phyloP scores from a whole-genome alignment of 2,329 filamentous ascomycete genomes.

The Clarireedia paspali region DNA sequence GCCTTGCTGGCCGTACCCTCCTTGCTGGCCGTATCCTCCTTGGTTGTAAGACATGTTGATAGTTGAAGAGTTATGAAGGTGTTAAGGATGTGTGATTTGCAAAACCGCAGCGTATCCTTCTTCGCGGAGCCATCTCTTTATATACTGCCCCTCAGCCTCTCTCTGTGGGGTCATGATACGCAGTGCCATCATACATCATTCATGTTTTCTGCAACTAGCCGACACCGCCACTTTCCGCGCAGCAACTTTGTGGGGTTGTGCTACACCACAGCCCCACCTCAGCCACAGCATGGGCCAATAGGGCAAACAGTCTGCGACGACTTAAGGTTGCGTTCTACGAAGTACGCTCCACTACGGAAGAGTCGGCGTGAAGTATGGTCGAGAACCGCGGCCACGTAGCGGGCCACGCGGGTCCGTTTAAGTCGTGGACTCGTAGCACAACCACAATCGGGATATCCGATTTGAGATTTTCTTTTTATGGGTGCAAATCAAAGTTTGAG shows the following conservation, averaged over 20 bases:
- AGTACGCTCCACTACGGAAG: too few relatives aligned
- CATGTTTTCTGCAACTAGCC: neutral
- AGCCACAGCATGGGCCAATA: neutral
- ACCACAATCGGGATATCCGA: too few relatives aligned
- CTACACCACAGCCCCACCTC: neutral
- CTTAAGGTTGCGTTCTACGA: neutral
- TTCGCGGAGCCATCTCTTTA: neutral
- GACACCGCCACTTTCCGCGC: too few relatives aligned
- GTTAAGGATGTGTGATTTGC: neutral
- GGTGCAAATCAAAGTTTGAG: too few relatives aligned
- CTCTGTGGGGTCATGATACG: neutral
- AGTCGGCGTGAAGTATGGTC: too few relatives aligned
- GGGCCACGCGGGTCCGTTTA: too few relatives aligned
- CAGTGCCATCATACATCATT: neutral
- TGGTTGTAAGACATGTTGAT: neutral
- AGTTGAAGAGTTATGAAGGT: neutral
- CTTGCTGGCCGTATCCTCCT: neutral
- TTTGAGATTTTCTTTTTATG: too few relatives aligned
- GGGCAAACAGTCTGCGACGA: neutral
- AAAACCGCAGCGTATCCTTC: neutral
- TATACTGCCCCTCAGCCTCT: neutral
- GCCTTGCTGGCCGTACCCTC: neutral
- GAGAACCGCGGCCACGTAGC: too few relatives aligned
- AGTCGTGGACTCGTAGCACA: too few relatives aligned
- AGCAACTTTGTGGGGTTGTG: neutral